Percentiles rank a stretch among this genome's conserved stretches.
phyloP scores from a whole-genome alignment of 257 asterid species.

The Nicotiana obtusifolia region DNA sequence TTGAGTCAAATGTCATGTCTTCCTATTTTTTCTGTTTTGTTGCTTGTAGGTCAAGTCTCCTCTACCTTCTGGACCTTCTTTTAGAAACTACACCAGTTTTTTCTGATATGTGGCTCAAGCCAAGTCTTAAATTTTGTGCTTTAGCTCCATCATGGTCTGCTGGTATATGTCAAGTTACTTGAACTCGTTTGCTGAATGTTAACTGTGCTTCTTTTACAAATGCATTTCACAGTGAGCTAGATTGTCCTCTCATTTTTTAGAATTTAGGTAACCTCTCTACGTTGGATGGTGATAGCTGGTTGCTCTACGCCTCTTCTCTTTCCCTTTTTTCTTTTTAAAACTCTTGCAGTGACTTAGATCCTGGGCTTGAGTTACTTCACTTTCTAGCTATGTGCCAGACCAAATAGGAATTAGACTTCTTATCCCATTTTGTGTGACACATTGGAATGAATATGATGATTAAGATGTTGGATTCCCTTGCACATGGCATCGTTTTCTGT shows the following conservation, averaged over 20 bases:
- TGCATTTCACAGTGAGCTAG: neutral
- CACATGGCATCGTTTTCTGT: neutral
- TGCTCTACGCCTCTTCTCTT: neutral
- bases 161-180: conserved; percentile 3
- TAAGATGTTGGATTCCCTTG: conserved; percentile 3
- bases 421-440: neutral
- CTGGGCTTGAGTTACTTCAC: neutral
- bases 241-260: neutral
- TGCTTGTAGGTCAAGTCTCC: neutral
- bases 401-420: neutral
- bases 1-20: neutral
- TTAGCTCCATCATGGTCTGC: neutral
- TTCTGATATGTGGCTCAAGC: neutral
- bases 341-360: neutral
- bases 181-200: neutral
- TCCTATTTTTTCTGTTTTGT: neutral
- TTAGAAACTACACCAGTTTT: neutral
- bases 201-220: neutral
- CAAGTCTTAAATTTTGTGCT: neutral
- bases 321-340: neutral
- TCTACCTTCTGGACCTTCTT: neutral
- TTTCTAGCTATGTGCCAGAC: neutral
- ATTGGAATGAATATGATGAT: neutral
- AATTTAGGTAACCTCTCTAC: neutral
- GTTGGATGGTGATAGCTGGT: neutral